Evolutionary conservation across 805 yeast genomes (phyloP).

Genomic region (Nakazawaea ambrosiae): DNA sequence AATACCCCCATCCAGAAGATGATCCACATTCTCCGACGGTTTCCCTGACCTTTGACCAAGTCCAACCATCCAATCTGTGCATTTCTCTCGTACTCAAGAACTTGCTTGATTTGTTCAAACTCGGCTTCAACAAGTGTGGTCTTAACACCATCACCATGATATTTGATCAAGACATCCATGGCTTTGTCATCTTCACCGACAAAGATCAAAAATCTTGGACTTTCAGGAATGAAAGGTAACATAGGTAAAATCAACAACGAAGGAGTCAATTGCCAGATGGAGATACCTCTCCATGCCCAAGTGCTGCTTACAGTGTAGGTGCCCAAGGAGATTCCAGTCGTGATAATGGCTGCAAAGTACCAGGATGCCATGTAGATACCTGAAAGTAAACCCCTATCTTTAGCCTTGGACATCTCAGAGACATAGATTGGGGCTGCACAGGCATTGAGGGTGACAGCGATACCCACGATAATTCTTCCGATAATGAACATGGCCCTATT

Average conservation of each 20-base stretch:
- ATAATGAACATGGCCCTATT: constrained; percentile 29
- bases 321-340: constrained; percentile 23
- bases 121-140: constrained; percentile 15
- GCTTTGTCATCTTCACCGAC: constrained; percentile 21
- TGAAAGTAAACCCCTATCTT: constrained; percentile 22
- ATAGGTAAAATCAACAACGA: constrained; percentile 17
- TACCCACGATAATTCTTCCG: constrained; percentile 29
- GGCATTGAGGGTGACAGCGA: constrained; percentile 25
- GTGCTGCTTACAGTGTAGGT: constrained; percentile 17
- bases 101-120: constrained; percentile 19
- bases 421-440: constrained; percentile 28
- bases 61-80: constrained; percentile 18
- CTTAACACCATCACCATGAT: constrained; percentile 11
- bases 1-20: constrained; percentile 22
- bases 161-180: constrained; percentile 15
- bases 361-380: constrained; percentile 23
- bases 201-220: constrained; percentile 24
- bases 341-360: constrained; percentile 22
- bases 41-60: constrained; percentile 16
- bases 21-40: constrained; percentile 20
- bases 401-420: constrained; percentile 26
- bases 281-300: constrained; percentile 27
- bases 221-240: constrained; percentile 22
- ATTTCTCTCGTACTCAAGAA: constrained; percentile 15
- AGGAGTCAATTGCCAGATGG: constrained; percentile 21